A percentile compares a stretch with the other conserved stretches of the same genome.
Conservation (phyloP, 306 rosid genomes). For the Fragaria nilgerrensis region DNA sequence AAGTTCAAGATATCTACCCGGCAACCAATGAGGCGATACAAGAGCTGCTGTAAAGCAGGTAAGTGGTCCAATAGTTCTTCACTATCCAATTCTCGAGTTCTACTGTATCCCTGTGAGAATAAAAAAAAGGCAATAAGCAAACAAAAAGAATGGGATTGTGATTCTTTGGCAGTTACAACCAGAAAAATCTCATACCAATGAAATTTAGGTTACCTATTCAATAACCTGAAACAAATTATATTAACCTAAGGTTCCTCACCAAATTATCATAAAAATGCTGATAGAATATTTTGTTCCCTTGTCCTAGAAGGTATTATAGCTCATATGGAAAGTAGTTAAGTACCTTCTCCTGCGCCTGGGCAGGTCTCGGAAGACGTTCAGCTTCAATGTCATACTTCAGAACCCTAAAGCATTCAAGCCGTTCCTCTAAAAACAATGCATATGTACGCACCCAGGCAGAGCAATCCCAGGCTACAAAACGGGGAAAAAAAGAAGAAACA, state of each 20-base stretch:
- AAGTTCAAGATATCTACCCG: slow-evolving; percentile 47
- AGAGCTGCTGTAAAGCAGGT: slow-evolving; percentile 92
- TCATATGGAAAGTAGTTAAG: neutral
- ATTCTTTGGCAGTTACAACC: neutral
- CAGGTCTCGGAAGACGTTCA: slow-evolving; percentile 90
- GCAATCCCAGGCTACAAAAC: slow-evolving; percentile 93
- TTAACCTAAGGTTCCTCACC: neutral
- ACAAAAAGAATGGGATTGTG: neutral
- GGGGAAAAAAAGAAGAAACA: slow-evolving; percentile 1
- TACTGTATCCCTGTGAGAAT: slow-evolving; percentile 78
- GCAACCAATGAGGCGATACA: slow-evolving; percentile 89
- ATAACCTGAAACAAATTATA: too few species aligned
- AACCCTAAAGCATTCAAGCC: slow-evolving; percentile 90
- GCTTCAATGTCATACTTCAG: slow-evolving; percentile 97
- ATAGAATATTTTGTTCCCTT: neutral
- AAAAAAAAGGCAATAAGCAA: slow-evolving; percentile 1
- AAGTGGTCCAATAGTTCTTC: slow-evolving; percentile 92
- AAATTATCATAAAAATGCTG: neutral
- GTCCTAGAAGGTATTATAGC: neutral
- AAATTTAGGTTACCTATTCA: neutral
- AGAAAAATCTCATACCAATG: neutral
- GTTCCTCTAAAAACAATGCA: slow-evolving; percentile 97
- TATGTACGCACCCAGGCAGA: slow-evolving; percentile 99
- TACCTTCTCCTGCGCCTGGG: slow-evolving; percentile 89
- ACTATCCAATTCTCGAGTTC: slow-evolving; percentile 91